Evolutionary conservation across 176 grass and related monocot species (phyloP).

Genomic region (Tillandsia fasciculata): DNA sequence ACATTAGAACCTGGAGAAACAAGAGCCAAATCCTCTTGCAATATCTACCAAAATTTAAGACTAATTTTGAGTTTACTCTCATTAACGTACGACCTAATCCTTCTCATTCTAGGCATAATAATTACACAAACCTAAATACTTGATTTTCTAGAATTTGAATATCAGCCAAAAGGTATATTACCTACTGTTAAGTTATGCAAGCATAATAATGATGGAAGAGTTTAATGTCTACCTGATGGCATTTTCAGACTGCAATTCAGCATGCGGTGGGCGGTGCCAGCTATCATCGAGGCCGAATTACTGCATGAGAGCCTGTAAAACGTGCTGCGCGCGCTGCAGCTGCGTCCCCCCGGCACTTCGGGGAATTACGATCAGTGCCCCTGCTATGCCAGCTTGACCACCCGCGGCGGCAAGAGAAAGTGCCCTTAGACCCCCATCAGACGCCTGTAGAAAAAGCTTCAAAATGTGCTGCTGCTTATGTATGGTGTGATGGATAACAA

Average conservation of each 20-base stretch:
- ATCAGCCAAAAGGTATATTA: background rate
- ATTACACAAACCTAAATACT: too few species aligned
- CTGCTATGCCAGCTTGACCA: conserved; percentile 9
- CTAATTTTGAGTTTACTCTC: too few species aligned
- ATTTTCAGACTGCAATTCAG: background rate
- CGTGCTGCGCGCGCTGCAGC: conserved; percentile 1
- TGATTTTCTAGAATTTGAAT: background rate
- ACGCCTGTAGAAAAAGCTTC: background rate
- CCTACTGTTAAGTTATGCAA: background rate
- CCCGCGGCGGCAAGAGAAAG: background rate
- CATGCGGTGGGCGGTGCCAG: background rate
- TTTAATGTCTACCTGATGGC: background rate
- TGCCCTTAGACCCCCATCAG: background rate
- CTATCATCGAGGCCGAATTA: background rate
- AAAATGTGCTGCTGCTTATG: background rate
- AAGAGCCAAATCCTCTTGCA: too few species aligned
- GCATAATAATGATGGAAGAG: background rate
- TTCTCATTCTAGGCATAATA: too few species aligned
- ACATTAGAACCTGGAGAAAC: too few species aligned
- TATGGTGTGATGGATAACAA: background rate
- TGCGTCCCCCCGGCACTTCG: conserved; percentile 2
- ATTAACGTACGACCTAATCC: too few species aligned
- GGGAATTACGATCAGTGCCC: background rate
- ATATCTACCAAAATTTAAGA: too few species aligned
- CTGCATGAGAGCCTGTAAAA: background rate